Conservation (phyloP, 1,284 basidiomycete species). For the Apiotrichum siamense region DNA sequence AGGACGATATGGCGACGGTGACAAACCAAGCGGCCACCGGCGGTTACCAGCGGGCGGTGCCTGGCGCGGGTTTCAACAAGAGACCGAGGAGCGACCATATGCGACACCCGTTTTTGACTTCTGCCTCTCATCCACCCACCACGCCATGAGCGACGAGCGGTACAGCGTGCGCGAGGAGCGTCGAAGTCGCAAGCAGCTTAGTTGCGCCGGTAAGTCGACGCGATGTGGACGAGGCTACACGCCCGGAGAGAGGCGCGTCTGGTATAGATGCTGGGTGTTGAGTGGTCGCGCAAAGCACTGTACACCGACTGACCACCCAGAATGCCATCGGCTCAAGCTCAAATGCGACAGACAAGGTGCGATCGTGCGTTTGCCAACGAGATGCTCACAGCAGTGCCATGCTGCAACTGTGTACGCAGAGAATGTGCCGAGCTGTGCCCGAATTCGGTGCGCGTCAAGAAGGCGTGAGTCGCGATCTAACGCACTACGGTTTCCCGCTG, state of each 20-base stretch:
- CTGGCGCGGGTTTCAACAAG: too few relatives aligned
- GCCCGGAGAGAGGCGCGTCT: too few relatives aligned
- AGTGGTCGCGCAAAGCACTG: too few relatives aligned
- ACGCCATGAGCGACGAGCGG: conserved; percentile 3
- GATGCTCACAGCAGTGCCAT: conserved; percentile 21
- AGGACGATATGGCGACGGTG: too few relatives aligned
- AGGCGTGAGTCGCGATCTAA: not conserved
- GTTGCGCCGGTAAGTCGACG: conserved; percentile 16
- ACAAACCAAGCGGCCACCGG: too few relatives aligned
- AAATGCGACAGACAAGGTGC: conserved; percentile 27
- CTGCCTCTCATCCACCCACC: too few relatives aligned
- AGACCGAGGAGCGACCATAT: too few relatives aligned
- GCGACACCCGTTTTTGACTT: too few relatives aligned
- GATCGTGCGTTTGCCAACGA: not conserved
- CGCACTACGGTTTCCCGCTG: too few relatives aligned
- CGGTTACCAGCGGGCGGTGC: too few relatives aligned
- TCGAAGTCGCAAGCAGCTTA: conserved; percentile 16
- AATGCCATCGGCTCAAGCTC: conserved; percentile 26
- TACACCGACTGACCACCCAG: conserved; percentile 13
- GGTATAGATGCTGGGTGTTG: too few relatives aligned
- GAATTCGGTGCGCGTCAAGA: conserved; percentile 9
- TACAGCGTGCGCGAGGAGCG: conserved; percentile 16
- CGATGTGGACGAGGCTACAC: too few relatives aligned
- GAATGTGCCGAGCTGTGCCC: conserved; percentile 34
- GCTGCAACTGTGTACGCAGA: conserved; percentile 32